Conservation (phyloP, 2,329 filamentous ascomycete genomes). For the Davidsoniella neocaledoniae region DNA sequence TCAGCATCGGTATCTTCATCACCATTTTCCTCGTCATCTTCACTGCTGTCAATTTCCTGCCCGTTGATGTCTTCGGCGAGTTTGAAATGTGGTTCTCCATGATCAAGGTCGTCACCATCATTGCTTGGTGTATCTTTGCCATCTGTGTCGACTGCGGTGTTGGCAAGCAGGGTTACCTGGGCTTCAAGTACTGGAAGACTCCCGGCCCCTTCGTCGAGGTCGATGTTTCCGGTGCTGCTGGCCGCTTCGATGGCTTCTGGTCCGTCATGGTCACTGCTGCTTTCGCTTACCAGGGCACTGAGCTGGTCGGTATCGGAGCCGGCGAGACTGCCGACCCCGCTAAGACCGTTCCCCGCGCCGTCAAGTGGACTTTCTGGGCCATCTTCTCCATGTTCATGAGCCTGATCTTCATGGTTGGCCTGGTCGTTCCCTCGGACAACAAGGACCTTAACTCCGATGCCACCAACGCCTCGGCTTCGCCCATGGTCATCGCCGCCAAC, state of each 20-base stretch:
- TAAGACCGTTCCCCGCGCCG: conserved; percentile 55
- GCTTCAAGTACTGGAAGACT: conserved; percentile 53
- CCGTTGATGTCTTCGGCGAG: conserved; percentile 57
- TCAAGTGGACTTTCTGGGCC: conserved; percentile 59
- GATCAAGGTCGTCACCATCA: conserved; percentile 59
- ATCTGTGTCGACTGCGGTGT: conserved; percentile 60
- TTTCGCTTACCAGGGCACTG: conserved; percentile 57
- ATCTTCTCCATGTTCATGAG: conserved; percentile 53
- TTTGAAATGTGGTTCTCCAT: conserved; percentile 64
- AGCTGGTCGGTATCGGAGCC: conserved; percentile 63
- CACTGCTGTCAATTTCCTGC: conserved; percentile 51
- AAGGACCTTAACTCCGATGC: conserved; percentile 31
- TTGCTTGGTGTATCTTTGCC: conserved; percentile 61
- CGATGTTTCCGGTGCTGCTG: conserved; percentile 34
- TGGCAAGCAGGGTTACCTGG: conserved; percentile 52
- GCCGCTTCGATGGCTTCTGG: conserved; percentile 54
- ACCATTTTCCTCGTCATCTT: conserved; percentile 57
- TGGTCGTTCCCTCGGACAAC: conserved; percentile 50
- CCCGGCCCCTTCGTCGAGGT: conserved; percentile 53
- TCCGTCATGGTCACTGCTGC: conserved; percentile 49
- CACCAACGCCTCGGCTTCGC: conserved; percentile 46
- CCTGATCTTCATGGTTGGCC: conserved; percentile 53
- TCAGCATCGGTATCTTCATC: conserved; percentile 58
- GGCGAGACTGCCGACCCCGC: conserved; percentile 59
- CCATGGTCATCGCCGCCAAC: conserved; percentile 43